Base-by-base conservation (phyloP, 2,329 filamentous ascomycete genomes). In the Neurospora sp. region DNA sequence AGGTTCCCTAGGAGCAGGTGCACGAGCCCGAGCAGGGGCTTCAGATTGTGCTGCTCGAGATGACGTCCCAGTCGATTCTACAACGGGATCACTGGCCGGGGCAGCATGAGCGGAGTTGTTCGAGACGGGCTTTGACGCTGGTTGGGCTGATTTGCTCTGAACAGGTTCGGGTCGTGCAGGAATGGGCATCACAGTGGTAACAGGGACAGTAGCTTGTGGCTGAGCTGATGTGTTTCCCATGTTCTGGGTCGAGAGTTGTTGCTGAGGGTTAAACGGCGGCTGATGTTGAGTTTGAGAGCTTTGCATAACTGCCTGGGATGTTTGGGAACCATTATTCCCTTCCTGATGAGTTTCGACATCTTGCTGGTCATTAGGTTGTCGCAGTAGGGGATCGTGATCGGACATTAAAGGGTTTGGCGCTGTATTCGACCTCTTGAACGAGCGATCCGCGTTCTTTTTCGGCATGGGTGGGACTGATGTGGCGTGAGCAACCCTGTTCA, bases 21-120 rank as follows among this genome's bases (percentile, higher is more conserved):
- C 0, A 78, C 74, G 11, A 80, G 78, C 70, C 83, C 81, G 1
- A 83, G 79, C 71, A 80, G 66, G 77, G 70, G 41, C 74, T 73
- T 68, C 75, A 4, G 77, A 78, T 28, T 74, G 74, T 28, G 69
- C 67, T 0, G 70, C 23, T 12, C 74, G 72, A 1, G 80, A 75
- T 36, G 77, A 72, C 17, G 77, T 76, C 38, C 79, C 69, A 6
- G 74, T 75, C 6, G 74, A 75, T 39, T 76, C 75, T 6, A 66
- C 74, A 38, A 81, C 75, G 1, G 84, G 82, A 69, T 87, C 84
- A 70, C 84, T 86, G 6, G 83, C 83, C 6, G 84, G 81, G 17
- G 83, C 74, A 6, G 78, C 75, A 8, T 82, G 76, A 46, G 78
- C 77, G 1, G 75, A 75, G 4, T 67, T 71, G 17, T 66, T 68